These are phyloP conservation scores for Chimonanthus praecox DNA, from an alignment of 164 flowering plant genomes.

Conservation along the genomic window DNA sequence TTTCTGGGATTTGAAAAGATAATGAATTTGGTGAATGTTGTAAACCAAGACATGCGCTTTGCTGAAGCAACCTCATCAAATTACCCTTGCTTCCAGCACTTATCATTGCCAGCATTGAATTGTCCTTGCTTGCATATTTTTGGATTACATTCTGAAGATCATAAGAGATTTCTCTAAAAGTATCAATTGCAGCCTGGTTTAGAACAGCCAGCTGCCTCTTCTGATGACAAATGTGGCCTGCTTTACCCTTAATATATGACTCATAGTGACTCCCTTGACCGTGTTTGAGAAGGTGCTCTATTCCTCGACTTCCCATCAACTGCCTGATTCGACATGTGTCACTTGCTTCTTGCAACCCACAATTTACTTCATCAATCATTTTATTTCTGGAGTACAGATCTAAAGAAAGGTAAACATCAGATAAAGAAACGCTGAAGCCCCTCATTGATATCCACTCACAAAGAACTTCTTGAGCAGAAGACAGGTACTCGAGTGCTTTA, in stretches of 20 bases:
- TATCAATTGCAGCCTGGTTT: slow-evolving; percentile 41
- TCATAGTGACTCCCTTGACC: slow-evolving; percentile 23
- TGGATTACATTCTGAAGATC: slow-evolving; percentile 53
- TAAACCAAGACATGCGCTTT: slow-evolving; percentile 75
- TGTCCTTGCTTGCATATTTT: slow-evolving; percentile 46
- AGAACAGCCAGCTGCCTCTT: slow-evolving; percentile 51
- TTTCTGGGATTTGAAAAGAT: slow-evolving; percentile 53
- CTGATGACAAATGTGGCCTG: background rate
- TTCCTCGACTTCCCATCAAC: slow-evolving; percentile 42
- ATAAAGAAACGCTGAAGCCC: slow-evolving; percentile 77
- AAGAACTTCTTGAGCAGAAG: slow-evolving; percentile 61
- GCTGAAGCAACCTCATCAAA: slow-evolving; percentile 62
- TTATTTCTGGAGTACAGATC: slow-evolving; percentile 40
- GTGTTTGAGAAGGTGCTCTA: slow-evolving; percentile 30
- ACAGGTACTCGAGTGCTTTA: slow-evolving; percentile 40
- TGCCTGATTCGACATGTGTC: slow-evolving; percentile 32
- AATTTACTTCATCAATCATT: slow-evolving; percentile 59
- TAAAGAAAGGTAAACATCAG: slow-evolving; percentile 58
- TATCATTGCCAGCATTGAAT: slow-evolving; percentile 67
- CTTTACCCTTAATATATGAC: slow-evolving; percentile 9
- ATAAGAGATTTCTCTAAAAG: slow-evolving; percentile 49
- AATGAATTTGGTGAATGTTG: slow-evolving; percentile 58
- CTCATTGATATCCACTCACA: slow-evolving; percentile 75
- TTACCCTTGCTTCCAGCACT: slow-evolving; percentile 92
- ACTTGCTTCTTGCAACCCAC: slow-evolving; percentile 68